These are phyloP conservation scores for Quercus aquifolioides DNA, from an alignment of 306 rosid species.

Conservation along the genomic window DNA sequence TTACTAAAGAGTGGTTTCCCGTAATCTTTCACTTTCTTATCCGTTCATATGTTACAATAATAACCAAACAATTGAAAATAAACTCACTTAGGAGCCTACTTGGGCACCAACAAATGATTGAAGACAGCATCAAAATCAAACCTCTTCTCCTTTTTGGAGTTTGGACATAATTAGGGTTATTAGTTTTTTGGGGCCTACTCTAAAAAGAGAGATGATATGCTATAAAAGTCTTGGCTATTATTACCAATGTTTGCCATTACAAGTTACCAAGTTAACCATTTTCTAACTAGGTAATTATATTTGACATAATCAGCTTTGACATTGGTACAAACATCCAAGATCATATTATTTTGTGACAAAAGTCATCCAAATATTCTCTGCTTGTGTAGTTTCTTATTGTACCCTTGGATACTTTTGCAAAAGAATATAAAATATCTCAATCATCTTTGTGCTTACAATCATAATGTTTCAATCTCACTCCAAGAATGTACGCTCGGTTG, in stretches of 20 bases:
- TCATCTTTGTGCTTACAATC: neutral
- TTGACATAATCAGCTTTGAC: conserved; percentile 28
- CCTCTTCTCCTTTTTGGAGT: neutral
- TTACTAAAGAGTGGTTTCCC: conserved; percentile 20
- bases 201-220: conserved; percentile 16
- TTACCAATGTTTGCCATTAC: conserved; percentile 46
- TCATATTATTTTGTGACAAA: conserved; percentile 4
- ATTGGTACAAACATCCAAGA: conserved; percentile 19
- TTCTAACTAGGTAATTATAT: conserved; percentile 32
- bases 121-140: conserved; percentile 7
- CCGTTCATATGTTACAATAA: conserved; percentile 21
- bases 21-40: conserved; percentile 17
- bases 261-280: conserved; percentile 28
- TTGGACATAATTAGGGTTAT: conserved; percentile 25
- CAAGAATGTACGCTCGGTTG: neutral
- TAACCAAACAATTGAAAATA: conserved; percentile 20
- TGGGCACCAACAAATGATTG: conserved; percentile 22
- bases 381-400: neutral
- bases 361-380: neutral
- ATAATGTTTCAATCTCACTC: neutral
- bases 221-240: conserved; percentile 44
- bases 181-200: conserved; percentile 33
- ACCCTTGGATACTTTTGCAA: neutral
- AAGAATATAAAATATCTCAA: neutral
- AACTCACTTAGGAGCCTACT: neutral